These are phyloP conservation scores for Coffea humblotiana DNA, from an alignment of 305 asterid genomes.

Conservation along the genomic window DNA sequence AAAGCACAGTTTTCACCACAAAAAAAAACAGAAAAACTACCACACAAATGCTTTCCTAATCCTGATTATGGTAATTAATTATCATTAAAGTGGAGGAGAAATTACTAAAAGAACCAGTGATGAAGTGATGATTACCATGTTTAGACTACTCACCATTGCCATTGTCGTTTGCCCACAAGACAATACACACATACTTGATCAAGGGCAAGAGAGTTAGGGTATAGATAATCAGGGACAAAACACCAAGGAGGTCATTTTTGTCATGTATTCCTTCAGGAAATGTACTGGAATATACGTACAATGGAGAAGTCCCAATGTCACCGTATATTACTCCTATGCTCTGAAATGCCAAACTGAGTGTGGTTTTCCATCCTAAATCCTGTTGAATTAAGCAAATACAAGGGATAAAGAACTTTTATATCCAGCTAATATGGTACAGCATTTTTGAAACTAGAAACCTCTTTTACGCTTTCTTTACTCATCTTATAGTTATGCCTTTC, in stretches of 20 bases:
- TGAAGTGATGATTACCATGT: no score
- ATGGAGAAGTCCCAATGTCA: conserved; percentile 79
- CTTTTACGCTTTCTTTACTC: no score
- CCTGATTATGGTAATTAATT: background rate
- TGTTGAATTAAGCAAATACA: no score
- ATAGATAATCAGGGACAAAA: conserved; percentile 65
- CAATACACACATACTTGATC: conserved; percentile 62
- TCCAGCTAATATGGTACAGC: no score
- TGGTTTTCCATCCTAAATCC: conserved; percentile 9
- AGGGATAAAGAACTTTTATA: no score
- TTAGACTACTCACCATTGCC: conserved; percentile 57
- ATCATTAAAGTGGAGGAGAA: background rate
- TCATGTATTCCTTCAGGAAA: conserved; percentile 43
- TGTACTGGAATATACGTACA: conserved; percentile 59
- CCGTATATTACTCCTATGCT: conserved; percentile 76
- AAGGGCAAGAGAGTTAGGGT: conserved; percentile 54
- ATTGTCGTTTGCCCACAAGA: conserved; percentile 72
- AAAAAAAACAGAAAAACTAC: no score
- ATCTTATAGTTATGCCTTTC: no score
- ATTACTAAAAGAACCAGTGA: background rate
- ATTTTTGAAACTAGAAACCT: no score
- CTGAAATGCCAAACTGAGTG: conserved; percentile 67
- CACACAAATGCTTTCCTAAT: no score
- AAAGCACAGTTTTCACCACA: no score
- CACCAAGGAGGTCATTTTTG: conserved; percentile 55